A percentile compares a stretch with the other conserved stretches of the same genome.
Evolutionary conservation across 2,329 filamentous ascomycete species (phyloP).

Genomic region (Xylariaceae sp.): DNA sequence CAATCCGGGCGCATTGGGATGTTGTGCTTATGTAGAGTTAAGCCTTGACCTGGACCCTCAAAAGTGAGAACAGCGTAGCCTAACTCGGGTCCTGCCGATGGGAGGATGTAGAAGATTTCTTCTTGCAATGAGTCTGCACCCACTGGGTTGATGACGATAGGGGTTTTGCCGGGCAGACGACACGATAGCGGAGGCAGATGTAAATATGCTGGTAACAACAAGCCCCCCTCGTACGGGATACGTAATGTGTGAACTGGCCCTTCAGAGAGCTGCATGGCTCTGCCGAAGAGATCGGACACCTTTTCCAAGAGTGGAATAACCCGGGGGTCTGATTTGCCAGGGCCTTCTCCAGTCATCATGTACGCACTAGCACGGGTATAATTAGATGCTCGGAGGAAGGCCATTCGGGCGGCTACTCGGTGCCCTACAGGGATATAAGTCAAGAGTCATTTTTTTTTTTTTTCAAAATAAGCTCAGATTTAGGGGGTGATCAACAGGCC

Average conservation of each 20-base stretch:
- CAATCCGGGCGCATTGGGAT: constrained; percentile 33
- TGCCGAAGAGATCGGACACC: neutral
- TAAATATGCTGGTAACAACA: constrained; percentile 31
- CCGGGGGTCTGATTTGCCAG: too few relatives aligned
- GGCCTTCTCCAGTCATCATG: neutral
- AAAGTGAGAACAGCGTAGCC: constrained; percentile 45
- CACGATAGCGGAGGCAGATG: constrained; percentile 29
- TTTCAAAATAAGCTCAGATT: too few relatives aligned
- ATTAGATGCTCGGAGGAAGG: constrained; percentile 37
- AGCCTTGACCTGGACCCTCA: constrained; percentile 44
- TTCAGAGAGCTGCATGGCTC: constrained; percentile 1
- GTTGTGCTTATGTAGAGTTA: constrained; percentile 28
- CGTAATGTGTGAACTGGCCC: constrained; percentile 22
- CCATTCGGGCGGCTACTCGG: constrained; percentile 26
- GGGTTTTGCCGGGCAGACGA: constrained; percentile 27
- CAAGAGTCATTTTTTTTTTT: too few relatives aligned
- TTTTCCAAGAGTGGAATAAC: too few relatives aligned
- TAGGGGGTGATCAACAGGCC: too few relatives aligned
- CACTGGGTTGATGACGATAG: constrained; percentile 32
- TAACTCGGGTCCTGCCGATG: constrained; percentile 18
- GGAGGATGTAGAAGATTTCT: constrained; percentile 36
- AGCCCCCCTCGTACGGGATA: constrained; percentile 36
- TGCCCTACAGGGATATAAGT: constrained; percentile 1
- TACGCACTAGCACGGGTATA: constrained; percentile 31
- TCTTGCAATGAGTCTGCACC: constrained; percentile 39